These are phyloP conservation scores for Tirmania nivea DNA, from an alignment of 495 filamentous ascomycete genomes.

Conservation along the genomic window DNA sequence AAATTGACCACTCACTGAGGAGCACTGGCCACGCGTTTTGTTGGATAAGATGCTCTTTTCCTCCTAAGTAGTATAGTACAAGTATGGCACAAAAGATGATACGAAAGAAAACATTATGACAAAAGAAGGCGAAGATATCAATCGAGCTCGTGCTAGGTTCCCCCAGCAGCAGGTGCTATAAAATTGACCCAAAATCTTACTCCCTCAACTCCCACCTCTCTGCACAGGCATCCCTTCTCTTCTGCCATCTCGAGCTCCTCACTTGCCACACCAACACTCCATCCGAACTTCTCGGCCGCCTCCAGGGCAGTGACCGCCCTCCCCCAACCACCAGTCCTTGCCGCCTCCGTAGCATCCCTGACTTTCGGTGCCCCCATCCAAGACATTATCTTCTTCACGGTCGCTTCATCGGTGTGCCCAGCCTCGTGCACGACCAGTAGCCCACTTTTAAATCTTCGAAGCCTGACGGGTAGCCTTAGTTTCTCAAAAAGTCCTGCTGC, in stretches of 20 bases:
- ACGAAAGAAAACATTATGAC: no score
- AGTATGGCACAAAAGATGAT: no score
- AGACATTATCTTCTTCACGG: conserved; percentile 45
- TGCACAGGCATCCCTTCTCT: conserved; percentile 59
- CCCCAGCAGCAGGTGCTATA: no score
- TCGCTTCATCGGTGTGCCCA: conserved; percentile 81
- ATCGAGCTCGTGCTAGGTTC: background rate
- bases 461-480: conserved; percentile 61
- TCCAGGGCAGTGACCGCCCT: conserved; percentile 77
- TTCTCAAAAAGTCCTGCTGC: conserved; percentile 76
- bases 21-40: no score
- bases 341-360: conserved; percentile 13
- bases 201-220: conserved; percentile 67
- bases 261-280: conserved; percentile 93
- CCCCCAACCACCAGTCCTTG: conserved; percentile 27
- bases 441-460: conserved; percentile 77
- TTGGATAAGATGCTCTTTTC: no score
- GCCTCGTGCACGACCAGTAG: conserved; percentile 75
- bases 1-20: no score
- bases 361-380: conserved; percentile 39
- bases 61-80: no score
- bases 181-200: conserved; percentile 63
- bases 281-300: conserved; percentile 74
- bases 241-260: conserved; percentile 97
- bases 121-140: no score